Evolutionary conservation across 345 rosid genomes (phyloP), one percentile per base, ranked within the genome.

Genomic region (Abelmoschus esculentus): DNA sequence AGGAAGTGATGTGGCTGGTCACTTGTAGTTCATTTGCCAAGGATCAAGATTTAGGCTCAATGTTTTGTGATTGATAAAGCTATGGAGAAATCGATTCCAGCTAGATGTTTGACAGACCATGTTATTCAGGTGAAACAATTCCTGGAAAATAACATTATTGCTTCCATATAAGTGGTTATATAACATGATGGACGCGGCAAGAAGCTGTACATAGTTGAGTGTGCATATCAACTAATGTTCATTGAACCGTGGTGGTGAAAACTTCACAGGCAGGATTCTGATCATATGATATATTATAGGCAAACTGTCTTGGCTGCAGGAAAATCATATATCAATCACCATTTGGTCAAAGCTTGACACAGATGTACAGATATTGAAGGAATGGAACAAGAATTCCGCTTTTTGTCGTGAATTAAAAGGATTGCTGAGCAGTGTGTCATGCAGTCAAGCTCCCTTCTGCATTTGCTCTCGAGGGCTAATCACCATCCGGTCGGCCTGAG

Each of bases 331-430:
- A 22, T 22, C 26, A 22, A 22, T 22, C 26, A 22, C 26, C 26
- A 32, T 32, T 32, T 32, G 36, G 36, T 32, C 36, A 32, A 32
- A 22, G 36, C 36, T 32, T 32, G 36, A 32, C 36, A 32, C 36
- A 32, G 36, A 67, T 82, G 81, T 79, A 83, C 80, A 83, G 82
- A 77, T 71, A 5, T 38, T 60, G 75, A 74, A 60, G 19, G 74
- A 70, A 68, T 17, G 7, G 6, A 50, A 15, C 6, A 2, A 1
- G 55, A 15, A 50, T 50, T 50, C 18, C 55, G 0, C 13, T n/a
- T 49, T 13, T 49, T 49, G 53, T 13, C 1, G 13, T 47, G n/a
- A 47, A 47, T 4, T 14, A 49, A 14, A n/a, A 2, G 53, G n/a
- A 49, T 13, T 10, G 36, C 36, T 5, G 5, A 32, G 36, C 36